Evolutionary conservation across 176 grass and related monocot species (phyloP).

Genomic region (Hsuehochloa calcarea): DNA sequence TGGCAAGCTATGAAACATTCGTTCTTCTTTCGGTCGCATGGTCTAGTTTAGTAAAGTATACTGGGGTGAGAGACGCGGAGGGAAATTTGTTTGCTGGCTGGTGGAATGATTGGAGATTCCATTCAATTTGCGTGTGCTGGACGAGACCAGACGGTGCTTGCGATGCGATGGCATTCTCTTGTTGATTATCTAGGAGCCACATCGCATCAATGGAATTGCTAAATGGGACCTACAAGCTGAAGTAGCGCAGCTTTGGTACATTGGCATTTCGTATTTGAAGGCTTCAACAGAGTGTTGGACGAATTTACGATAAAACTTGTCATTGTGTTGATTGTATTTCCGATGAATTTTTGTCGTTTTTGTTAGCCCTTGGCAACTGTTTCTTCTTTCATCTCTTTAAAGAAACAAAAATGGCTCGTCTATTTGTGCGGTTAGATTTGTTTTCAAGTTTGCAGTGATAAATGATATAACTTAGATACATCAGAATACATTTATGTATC

Average conservation of each 20-base stretch:
- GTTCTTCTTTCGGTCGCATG: background rate
- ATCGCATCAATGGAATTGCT: background rate
- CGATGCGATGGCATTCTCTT: background rate
- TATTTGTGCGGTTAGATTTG: too few species aligned
- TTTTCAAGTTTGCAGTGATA: too few species aligned
- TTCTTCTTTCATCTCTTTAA: background rate
- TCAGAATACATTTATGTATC: too few species aligned
- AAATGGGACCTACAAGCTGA: too few species aligned
- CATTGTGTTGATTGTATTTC: background rate
- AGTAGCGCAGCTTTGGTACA: background rate
- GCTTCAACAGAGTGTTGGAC: background rate
- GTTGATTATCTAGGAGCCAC: background rate
- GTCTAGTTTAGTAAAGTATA: background rate
- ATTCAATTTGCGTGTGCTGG: background rate
- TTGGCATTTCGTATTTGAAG: background rate
- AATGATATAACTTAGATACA: too few species aligned
- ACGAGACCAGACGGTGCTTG: background rate
- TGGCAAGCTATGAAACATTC: background rate
- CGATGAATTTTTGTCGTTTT: background rate
- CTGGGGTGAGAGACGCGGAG: background rate
- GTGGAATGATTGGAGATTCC: conserved; percentile 25
- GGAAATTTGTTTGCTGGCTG: background rate
- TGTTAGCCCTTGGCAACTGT: background rate
- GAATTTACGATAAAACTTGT: background rate
- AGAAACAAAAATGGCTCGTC: too few species aligned